Evolutionary conservation across 2,329 filamentous ascomycete genomes (phyloP).

Genomic region (Cercospora sp.): DNA sequence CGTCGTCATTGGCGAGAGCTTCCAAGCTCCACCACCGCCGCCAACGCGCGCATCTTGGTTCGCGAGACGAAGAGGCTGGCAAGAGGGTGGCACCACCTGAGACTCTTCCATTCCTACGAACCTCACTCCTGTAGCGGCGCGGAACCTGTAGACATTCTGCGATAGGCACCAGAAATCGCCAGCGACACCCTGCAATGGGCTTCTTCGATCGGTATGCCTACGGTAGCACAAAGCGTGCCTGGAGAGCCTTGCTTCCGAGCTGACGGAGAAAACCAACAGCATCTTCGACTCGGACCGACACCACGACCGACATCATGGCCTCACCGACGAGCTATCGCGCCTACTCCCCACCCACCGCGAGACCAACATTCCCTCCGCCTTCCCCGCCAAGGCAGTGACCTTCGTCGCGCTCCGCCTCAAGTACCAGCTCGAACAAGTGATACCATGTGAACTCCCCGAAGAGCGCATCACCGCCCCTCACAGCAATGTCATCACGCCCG

Average conservation of each 20-base stretch:
- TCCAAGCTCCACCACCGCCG: background rate
- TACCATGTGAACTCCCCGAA: slow-evolving; percentile 86
- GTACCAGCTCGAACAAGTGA: slow-evolving; percentile 82
- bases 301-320: slow-evolving; percentile 39
- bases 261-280: slow-evolving; percentile 1
- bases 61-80: slow-evolving; percentile 2
- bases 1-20: slow-evolving; percentile 1
- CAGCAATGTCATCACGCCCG: slow-evolving; percentile 77
- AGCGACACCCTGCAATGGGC: slow-evolving; percentile 8
- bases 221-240: background rate
- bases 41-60: background rate
- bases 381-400: slow-evolving; percentile 78
- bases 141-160: background rate
- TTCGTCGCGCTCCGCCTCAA: slow-evolving; percentile 86
- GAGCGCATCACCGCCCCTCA: slow-evolving; percentile 73
- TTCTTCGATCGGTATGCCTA: slow-evolving; percentile 15
- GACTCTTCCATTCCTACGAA: background rate
- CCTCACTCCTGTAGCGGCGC: background rate
- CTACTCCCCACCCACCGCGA: slow-evolving; percentile 65
- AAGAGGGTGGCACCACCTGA: background rate
- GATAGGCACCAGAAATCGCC: background rate
- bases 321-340: slow-evolving; percentile 46
- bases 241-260: background rate
- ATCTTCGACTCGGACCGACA: slow-evolving; percentile 35
- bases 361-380: slow-evolving; percentile 61